Evolutionary conservation across 2,329 filamentous ascomycete species (phyloP).

Genomic region (Ophiocordyceps australis): DNA sequence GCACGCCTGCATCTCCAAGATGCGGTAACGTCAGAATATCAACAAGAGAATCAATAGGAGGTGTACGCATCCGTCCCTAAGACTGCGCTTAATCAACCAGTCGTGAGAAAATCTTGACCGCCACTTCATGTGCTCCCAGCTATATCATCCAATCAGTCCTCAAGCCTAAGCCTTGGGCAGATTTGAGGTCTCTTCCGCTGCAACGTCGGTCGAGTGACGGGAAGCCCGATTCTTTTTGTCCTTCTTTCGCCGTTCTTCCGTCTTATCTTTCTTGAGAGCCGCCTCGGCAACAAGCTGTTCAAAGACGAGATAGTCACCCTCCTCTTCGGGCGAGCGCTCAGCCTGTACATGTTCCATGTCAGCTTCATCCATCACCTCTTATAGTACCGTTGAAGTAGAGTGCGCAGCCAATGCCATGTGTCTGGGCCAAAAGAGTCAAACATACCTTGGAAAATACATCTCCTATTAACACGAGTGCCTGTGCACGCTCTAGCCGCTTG

Average conservation of each 20-base stretch:
- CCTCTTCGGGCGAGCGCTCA: conserved; percentile 78
- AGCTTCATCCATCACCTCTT: too few species aligned
- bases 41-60: not conserved
- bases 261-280: conserved; percentile 84
- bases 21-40: not conserved
- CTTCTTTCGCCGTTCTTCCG: conserved; percentile 50
- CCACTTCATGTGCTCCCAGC: too few species aligned
- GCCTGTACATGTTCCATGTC: conserved; percentile 33
- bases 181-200: conserved; percentile 9
- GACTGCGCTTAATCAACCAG: too few species aligned
- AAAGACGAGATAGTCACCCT: conserved; percentile 97
- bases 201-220: conserved; percentile 10
- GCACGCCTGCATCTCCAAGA: too few species aligned
- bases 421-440: not conserved
- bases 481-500: conserved; percentile 80
- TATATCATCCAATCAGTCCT: too few species aligned
- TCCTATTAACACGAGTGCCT: conserved; percentile 75
- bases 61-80: too few species aligned
- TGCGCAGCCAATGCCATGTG: too few species aligned
- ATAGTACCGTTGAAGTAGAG: too few species aligned
- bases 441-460: conserved; percentile 77
- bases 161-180: conserved; percentile 5
- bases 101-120: too few species aligned
- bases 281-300: conserved; percentile 96
- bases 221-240: conserved; percentile 26